These are phyloP conservation scores for Letharia lupina DNA, from an alignment of 495 filamentous ascomycete genomes.

Conservation along the genomic window DNA sequence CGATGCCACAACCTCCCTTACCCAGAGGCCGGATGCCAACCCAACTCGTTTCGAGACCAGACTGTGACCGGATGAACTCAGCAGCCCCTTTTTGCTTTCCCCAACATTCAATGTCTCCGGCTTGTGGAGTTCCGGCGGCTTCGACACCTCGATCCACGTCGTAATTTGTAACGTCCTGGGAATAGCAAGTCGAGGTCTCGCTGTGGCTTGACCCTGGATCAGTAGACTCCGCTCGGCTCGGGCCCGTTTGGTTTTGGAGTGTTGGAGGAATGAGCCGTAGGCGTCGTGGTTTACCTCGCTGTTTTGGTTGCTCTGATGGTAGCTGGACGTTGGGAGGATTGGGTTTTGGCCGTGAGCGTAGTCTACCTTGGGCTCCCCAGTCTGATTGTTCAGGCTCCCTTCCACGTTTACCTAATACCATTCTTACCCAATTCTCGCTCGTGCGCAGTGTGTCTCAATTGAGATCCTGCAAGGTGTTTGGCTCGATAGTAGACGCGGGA, in stretches of 20 bases:
- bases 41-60: neutral
- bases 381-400: neutral
- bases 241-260: neutral
- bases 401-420: neutral
- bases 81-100: neutral
- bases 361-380: neutral
- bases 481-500: neutral
- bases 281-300: neutral
- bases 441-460: neutral
- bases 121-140: neutral
- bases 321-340: too few relatives aligned
- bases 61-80: neutral
- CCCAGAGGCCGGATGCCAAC: neutral
- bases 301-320: neutral
- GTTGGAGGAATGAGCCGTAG: neutral
- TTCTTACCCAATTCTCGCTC: neutral
- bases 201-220: neutral
- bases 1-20: neutral
- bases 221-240: neutral
- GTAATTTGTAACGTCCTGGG: neutral
- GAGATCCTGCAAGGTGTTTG: neutral
- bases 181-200: constrained; percentile 1
- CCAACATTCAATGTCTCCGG: neutral
- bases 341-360: too few relatives aligned
- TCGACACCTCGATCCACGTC: neutral